Conservation (phyloP, 805 yeast species). For the Sungouiella thailandica region DNA sequence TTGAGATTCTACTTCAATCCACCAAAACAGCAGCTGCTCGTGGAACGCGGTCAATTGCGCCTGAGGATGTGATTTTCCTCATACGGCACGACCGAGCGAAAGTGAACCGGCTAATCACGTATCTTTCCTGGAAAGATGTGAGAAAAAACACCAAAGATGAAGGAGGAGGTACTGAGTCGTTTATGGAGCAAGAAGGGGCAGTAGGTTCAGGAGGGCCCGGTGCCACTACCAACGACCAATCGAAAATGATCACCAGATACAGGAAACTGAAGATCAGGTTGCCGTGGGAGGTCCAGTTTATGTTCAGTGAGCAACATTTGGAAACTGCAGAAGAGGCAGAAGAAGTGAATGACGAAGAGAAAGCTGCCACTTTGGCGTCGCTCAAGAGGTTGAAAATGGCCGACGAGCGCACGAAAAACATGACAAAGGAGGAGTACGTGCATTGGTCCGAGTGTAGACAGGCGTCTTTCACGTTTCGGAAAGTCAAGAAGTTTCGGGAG, state of each 20-base stretch:
- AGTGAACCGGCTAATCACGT: slow-evolving; percentile 85
- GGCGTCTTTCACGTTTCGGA: slow-evolving; percentile 92
- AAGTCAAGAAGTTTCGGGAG: slow-evolving; percentile 89
- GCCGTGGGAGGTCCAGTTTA: slow-evolving; percentile 93
- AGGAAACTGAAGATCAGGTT: slow-evolving; percentile 76
- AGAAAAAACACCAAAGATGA: slow-evolving; percentile 71
- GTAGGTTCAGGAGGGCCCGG: slow-evolving; percentile 34
- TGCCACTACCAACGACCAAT: slow-evolving; percentile 29
- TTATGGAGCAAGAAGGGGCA: slow-evolving; percentile 45
- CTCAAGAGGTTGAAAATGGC: slow-evolving; percentile 84
- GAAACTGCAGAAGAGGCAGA: slow-evolving; percentile 57
- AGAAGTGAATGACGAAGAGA: slow-evolving; percentile 80
- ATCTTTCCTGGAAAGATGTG: slow-evolving; percentile 94
- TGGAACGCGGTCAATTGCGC: slow-evolving; percentile 78
- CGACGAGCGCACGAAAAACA: slow-evolving; percentile 85
- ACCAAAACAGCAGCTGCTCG: slow-evolving; percentile 71
- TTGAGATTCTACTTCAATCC: slow-evolving; percentile 75
- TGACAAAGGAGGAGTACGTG: slow-evolving; percentile 97
- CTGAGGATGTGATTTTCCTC: slow-evolving; percentile 90
- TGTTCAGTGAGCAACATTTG: slow-evolving; percentile 87
- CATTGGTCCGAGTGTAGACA: slow-evolving; percentile 99
- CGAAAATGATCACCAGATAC: slow-evolving; percentile 43
- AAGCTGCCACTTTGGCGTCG: slow-evolving; percentile 86
- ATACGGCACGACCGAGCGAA: slow-evolving; percentile 93
- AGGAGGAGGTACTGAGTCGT: slow-evolving; percentile 46